These are phyloP conservation scores for Neopestalotiopsis clavispora DNA, from an alignment of 2,329 filamentous ascomycete species.

Conservation along the genomic window DNA sequence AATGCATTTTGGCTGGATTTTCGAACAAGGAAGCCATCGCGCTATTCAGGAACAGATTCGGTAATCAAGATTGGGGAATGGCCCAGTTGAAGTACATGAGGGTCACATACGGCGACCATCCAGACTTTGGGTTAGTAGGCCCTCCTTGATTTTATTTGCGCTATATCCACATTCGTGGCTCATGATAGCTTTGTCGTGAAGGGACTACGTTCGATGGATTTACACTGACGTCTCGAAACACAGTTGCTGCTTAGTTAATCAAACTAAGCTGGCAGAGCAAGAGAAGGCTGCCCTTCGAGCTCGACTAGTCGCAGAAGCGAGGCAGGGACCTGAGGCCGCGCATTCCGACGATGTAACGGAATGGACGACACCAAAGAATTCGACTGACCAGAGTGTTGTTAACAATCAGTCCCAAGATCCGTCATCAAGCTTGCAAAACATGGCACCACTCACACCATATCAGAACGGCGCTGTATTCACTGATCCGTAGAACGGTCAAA, in stretches of 20 bases:
- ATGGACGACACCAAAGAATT: neutral
- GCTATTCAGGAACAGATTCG: slow-evolving; percentile 16
- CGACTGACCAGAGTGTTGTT: neutral
- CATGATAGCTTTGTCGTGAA: neutral
- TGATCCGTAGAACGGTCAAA: neutral
- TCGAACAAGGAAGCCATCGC: slow-evolving; percentile 14
- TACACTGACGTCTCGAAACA: too few species aligned
- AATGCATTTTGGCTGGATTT: slow-evolving; percentile 15
- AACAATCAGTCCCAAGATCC: neutral
- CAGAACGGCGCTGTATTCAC: neutral
- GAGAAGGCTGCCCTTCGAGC: neutral
- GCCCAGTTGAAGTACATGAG: slow-evolving; percentile 20
- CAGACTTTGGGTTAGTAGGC: slow-evolving; percentile 22
- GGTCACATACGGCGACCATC: neutral
- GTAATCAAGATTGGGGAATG: slow-evolving; percentile 1
- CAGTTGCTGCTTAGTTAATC: neutral
- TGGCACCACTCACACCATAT: neutral
- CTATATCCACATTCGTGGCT: neutral
- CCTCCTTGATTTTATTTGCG: too few species aligned
- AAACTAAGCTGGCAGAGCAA: neutral
- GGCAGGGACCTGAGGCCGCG: neutral
- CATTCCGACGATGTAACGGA: neutral
- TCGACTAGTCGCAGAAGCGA: neutral
- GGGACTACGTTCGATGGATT: too few species aligned
- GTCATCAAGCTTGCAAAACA: neutral